These are phyloP conservation scores for Fusarium kyushuense DNA, from an alignment of 2,329 filamentous ascomycete genomes.

Conservation along the genomic window DNA sequence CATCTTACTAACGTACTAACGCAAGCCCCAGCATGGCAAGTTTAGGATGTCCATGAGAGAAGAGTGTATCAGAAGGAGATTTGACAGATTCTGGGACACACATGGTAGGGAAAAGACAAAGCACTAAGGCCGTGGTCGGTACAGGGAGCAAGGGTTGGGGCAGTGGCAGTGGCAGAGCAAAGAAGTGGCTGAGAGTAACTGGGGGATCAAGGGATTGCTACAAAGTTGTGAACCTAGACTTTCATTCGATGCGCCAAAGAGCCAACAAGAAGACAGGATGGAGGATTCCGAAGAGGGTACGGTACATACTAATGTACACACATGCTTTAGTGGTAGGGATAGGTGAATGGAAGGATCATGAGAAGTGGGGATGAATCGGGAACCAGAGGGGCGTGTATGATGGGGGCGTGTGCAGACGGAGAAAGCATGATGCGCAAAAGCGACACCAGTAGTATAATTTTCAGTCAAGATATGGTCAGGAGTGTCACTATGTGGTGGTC, in stretches of 20 bases:
- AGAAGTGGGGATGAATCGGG: constrained; percentile 44
- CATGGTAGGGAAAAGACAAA: constrained; percentile 23
- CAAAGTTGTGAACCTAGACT: constrained; percentile 24
- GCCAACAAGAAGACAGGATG: constrained; percentile 44
- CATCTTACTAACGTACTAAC: constrained; percentile 59
- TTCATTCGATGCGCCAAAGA: constrained; percentile 30
- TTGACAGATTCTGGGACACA: constrained; percentile 41
- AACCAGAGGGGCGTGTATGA: constrained; percentile 32
- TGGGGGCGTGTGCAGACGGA: constrained; percentile 6
- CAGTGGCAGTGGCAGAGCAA: constrained; percentile 28
- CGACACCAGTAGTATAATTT: not conserved
- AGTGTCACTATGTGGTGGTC: constrained; percentile 5
- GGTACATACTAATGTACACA: constrained; percentile 21
- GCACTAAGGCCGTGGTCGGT: constrained; percentile 17
- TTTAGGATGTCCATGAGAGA: constrained; percentile 35
- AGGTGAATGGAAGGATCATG: constrained; percentile 42
- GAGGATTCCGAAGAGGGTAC: constrained; percentile 38
- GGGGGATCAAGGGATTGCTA: constrained; percentile 20
- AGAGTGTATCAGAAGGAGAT: constrained; percentile 60
- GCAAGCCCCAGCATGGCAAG: constrained; percentile 26
- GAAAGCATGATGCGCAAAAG: constrained; percentile 12
- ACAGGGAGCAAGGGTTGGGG: constrained; percentile 24
- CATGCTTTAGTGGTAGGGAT: constrained; percentile 12
- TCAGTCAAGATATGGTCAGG: constrained; percentile 15
- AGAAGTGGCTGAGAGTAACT: constrained; percentile 39